Percentiles rank a stretch among this genome's conserved stretches.
Evolutionary conservation across 129 eudicot species (phyloP).

Genomic region (Escallonia herrerae): DNA sequence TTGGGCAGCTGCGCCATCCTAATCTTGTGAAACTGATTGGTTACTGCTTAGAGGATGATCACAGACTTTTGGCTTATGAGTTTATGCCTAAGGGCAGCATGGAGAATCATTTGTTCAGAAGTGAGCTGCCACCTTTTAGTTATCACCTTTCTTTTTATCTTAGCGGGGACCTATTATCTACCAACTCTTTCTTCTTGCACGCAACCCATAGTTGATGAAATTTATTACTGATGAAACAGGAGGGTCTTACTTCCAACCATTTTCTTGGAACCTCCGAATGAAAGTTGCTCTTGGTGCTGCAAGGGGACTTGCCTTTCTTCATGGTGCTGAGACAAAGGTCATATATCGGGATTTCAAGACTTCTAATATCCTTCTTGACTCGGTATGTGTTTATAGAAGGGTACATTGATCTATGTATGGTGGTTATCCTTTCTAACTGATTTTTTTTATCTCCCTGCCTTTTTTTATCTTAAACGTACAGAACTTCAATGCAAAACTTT

Average conservation of each 20-base stretch:
- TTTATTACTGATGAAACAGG: slow-evolving; percentile 31
- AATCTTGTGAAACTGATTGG: slow-evolving; percentile 84
- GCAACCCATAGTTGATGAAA: not conserved
- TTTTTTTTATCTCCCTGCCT: not conserved
- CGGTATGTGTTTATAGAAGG: slow-evolving; percentile 32
- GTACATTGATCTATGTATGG: not conserved
- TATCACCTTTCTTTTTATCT: not conserved
- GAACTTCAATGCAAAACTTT: slow-evolving; percentile 85
- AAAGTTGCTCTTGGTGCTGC: slow-evolving; percentile 94
- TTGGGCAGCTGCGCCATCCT: slow-evolving; percentile 76
- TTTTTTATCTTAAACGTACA: slow-evolving; percentile 21
- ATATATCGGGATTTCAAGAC: slow-evolving; percentile 92
- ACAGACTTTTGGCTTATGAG: slow-evolving; percentile 82
- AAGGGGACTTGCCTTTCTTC: slow-evolving; percentile 87
- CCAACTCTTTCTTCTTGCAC: not conserved
- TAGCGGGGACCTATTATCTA: not conserved
- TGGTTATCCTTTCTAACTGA: not conserved
- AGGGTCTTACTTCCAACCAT: slow-evolving; percentile 80
- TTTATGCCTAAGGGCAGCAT: slow-evolving; percentile 96
- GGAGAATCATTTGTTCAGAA: slow-evolving; percentile 89
- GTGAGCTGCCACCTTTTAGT: slow-evolving; percentile 33
- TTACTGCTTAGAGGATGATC: slow-evolving; percentile 87
- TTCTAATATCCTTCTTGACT: slow-evolving; percentile 82
- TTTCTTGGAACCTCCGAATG: slow-evolving; percentile 71
- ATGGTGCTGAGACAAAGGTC: slow-evolving; percentile 57